These are phyloP conservation scores for Hypoxylon trugodes DNA, from an alignment of 495 filamentous ascomycete genomes.

Conservation along the genomic window DNA sequence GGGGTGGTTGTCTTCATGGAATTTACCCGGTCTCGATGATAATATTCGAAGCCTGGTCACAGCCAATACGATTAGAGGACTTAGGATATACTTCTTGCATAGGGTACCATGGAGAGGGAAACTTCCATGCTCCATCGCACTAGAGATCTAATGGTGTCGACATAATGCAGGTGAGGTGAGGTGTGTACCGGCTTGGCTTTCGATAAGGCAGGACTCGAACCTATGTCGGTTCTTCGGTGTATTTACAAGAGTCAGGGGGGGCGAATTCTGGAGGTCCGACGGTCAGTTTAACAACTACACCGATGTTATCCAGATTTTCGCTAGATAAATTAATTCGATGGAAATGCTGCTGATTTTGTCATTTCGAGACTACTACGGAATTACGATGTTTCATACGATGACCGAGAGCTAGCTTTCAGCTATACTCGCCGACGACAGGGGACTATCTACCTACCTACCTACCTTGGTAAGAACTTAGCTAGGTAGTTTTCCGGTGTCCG, in stretches of 20 bases:
- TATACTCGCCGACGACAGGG: not conserved
- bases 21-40: constrained; percentile 33
- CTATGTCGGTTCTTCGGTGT: not conserved
- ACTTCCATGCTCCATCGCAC: not conserved
- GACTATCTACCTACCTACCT: not conserved
- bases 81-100: constrained; percentile 11
- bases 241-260: not conserved
- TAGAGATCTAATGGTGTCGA: constrained; percentile 7
- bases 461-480: no score
- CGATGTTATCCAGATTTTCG: not conserved
- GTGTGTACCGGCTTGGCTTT: not conserved
- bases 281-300: not conserved
- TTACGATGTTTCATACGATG: constrained; percentile 1
- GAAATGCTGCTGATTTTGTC: no score
- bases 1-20: constrained; percentile 14
- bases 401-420: not conserved
- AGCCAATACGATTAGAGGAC: constrained; percentile 18
- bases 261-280: not conserved
- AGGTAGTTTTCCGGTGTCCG: no score
- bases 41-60: constrained; percentile 1
- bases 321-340: not conserved
- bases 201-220: not conserved
- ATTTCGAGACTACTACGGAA: not conserved
- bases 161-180: not conserved
- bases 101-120: constrained; percentile 17